Base-by-base conservation (phyloP, 495 filamentous ascomycete species). In the Tuber microsphaerosporum region DNA sequence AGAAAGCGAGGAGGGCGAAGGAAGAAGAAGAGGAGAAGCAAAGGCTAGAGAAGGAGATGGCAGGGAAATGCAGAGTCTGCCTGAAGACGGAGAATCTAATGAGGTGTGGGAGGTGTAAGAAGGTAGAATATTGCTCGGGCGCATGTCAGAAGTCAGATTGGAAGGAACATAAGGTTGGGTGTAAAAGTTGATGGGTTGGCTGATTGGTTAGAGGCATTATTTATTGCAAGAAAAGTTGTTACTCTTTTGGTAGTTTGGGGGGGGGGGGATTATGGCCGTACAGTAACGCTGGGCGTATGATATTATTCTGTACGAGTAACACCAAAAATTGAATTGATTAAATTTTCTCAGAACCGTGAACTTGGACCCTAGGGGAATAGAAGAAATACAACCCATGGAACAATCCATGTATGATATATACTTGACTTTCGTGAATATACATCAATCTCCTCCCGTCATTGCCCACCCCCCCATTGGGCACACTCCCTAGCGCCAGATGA, bases 101-200 rank as follows among this genome's bases (percentile, higher is more conserved):
- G 74, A 84, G 82, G 31, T 91, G 89, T 81, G 84, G 82, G 0
- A 84, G 83, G 20, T 91, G 89, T 83, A 84, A 83, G 43, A 82
- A 83, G 4, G 83, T 83, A 10, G 80, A 84, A 34, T 91, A 91
- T 83, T 91, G 89, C 82, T 83, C 83, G 69, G 43, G 77, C 1
- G 73, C 78, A 17, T 91, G 89, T 77, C 89, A 91, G 82, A 85
- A 85, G 56, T 79, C 84, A 8, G 86, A 89, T 83, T 91, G 89
- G 89, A 84, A 83, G 69, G 75, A 69, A 0, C 89, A 90, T 81
- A 86, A 87, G 71, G 74, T 75, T 43, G 87, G 88, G 80, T 90
- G 89, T 81, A 81, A 82, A n/a, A 34, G 26, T 34, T 65, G 56
- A 65, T 34, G 14, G 14, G 26, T 16, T 34, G 14, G 56, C 6